Evolutionary conservation across 441 rosid genomes (phyloP), one percentile per base, ranked within the genome.

Genomic region (Manihot esculenta): DNA sequence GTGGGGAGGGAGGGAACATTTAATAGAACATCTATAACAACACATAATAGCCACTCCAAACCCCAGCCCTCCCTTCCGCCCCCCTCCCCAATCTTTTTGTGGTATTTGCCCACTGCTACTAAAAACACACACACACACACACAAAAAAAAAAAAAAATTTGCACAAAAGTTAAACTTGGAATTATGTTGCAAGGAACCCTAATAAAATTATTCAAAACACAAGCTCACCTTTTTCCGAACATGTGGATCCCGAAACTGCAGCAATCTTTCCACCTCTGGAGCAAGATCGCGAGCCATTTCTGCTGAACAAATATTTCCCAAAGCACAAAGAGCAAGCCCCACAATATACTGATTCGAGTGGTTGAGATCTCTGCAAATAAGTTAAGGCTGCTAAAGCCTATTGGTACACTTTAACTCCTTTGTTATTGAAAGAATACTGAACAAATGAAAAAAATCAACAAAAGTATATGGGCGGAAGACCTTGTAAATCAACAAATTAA

Each of bases 201-300:
- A 11, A 24, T 9, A 30, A 61, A 26, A 49, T 44, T 8, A 21
- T 53, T 30, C 30, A 42, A 17, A 17, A 47, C 51, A 33, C 74
- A 88, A 26, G 71, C 75, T 79, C 78, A 90, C 99, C 80, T 96
- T 96, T 82, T 96, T 96, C 74, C 99, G 89, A 74, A 93, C 86
- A 77, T 96, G 93, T 69, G 99, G 99, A 80, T 96, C 99, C 81
- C 99, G 94, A 88, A 93, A 96, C 79, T 85, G 96, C 77, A 96
- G 85, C 78, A 96, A 79, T 85, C 96, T 86, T 83, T 96, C 99
- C 60, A 96, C 99, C 85, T 96, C 98, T 42, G 98, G 96, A 9
- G 98, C 98, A 82, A 96, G 97, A 88, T 93, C 99, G 78, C 97
- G 94, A 23, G 99, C 97, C 98, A 96, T 96, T 81, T 96, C 99